These are phyloP conservation scores for Daldinia caldariorum DNA, from an alignment of 495 filamentous ascomycete species.

Conservation along the genomic window DNA sequence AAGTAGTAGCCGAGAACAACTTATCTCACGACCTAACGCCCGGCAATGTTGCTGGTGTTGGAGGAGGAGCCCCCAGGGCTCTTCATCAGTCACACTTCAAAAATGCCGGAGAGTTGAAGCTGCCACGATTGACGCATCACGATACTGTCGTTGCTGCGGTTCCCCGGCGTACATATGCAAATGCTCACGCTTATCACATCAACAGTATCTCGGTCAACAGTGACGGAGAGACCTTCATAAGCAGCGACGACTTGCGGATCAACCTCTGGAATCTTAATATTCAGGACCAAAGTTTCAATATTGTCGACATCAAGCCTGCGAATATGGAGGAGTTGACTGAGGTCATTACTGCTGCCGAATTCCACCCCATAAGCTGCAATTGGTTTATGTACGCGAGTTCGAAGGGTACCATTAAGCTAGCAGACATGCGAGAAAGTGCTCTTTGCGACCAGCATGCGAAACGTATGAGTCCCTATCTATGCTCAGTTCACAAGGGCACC, in stretches of 20 bases:
- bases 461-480: conserved; percentile 64
- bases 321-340: conserved; percentile 99
- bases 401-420: conserved; percentile 98
- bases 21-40: conserved; percentile 93
- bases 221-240: conserved; percentile 99
- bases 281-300: conserved; percentile 99
- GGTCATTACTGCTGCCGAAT: conserved; percentile 98
- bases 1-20: conserved; percentile 99
- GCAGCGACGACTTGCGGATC: conserved; percentile 95
- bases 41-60: conserved; percentile 75
- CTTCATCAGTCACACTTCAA: conserved; percentile 78
- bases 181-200: conserved; percentile 99
- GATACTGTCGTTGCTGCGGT: conserved; percentile 98
- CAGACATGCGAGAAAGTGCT: conserved; percentile 96
- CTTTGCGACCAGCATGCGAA: conserved; percentile 96
- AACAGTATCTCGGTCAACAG: conserved; percentile 99
- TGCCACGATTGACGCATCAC: conserved; percentile 95
- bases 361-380: conserved; percentile 97
- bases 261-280: conserved; percentile 99
- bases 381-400: conserved; percentile 99
- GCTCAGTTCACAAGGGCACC: conserved; percentile 1
- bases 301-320: conserved; percentile 98
- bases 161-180: conserved; percentile 93
- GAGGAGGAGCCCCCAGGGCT: conserved; percentile 70
- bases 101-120: conserved; percentile 82